Conservation (phyloP, 768 basidiomycete species). For the Serpula lacrymans region DNA sequence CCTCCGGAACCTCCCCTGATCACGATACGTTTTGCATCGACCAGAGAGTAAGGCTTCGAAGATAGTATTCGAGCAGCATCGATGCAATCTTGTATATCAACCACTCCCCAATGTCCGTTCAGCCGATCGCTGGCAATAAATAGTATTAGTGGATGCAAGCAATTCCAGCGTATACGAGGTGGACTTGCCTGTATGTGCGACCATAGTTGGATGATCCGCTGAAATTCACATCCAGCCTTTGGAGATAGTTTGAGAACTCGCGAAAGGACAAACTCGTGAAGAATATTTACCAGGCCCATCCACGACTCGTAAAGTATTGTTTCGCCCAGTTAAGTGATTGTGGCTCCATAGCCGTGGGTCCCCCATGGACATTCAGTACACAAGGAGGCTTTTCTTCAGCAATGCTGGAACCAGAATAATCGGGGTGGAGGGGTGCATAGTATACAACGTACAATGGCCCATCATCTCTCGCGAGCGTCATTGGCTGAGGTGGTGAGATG, state of each 20-base stretch:
- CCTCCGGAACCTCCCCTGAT: conserved; percentile 69
- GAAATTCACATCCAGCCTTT: conserved; percentile 69
- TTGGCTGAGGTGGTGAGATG: conserved; percentile 12
- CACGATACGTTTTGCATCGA: conserved; percentile 56
- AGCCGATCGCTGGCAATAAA: conserved; percentile 48
- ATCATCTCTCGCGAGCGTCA: conserved; percentile 9
- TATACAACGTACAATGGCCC: conserved; percentile 53
- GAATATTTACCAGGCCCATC: conserved; percentile 56
- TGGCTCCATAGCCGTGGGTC: conserved; percentile 49
- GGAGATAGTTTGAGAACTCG: conserved; percentile 6
- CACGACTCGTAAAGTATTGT: conserved; percentile 66
- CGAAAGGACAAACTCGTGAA: no score
- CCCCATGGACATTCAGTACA: conserved; percentile 63
- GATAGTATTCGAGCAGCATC: conserved; percentile 45
- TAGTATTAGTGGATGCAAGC: neutral
- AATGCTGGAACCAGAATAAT: conserved; percentile 42
- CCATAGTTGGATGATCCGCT: conserved; percentile 75
- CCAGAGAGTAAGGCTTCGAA: conserved; percentile 38
- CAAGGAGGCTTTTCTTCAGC: conserved; percentile 61
- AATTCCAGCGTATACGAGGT: neutral
- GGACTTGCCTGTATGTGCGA: conserved; percentile 51
- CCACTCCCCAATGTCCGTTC: conserved; percentile 63
- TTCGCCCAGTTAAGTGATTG: conserved; percentile 50
- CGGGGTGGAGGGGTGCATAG: conserved; percentile 60
- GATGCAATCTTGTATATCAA: conserved; percentile 62